Base-by-base conservation (phyloP, 2,329 filamentous ascomycete genomes). In the Pestalotiopsis sp. region DNA sequence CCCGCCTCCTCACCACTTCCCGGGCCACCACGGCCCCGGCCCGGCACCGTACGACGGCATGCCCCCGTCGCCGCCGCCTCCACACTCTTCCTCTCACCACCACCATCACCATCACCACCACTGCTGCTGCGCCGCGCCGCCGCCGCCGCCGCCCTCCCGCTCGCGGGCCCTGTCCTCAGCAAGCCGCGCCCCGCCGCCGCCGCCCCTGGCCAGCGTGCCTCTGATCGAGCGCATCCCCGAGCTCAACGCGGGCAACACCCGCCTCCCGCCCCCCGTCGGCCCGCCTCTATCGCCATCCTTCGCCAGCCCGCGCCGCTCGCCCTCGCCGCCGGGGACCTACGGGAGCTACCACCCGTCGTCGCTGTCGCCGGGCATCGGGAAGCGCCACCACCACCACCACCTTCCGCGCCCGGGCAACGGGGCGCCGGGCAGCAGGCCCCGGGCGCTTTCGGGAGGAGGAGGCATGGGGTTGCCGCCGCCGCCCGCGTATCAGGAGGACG, bases 161-260 rank as follows among this genome's bases (percentile, higher is more conserved):
- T n/a, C 56, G 5, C 20, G 22, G 26, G 22, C 56, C 9, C 56
- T 26, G 3, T 58, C 56, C 3, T 13, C 22, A 11, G 30, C 30
- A 0, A 35, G 30, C 13, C 9, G 22, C 5, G 22, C 56, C 20
- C 24, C 14, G 1, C 24, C 56, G 22, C 17, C 22, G 4, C 11
- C 20, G 20, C 11, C 26, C 6, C 58, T 26, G 24, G 58, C 11
- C 60, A 35, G 20, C 20, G 38, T 63, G 38, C 60, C 38, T 2
- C 20, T 63, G 11, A 63, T 63, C 26, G 38, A 63, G n/a, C 35
- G 38, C n/a, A 63, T 63, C 20, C 60, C 60, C 24, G 60, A 24
- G 5, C n/a, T 17, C n/a, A 63, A 63, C 39, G 60, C 60, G 20
- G 60, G 60, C 60, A 63, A 63, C 40, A 26, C 24, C n/a, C 56